Conservation (phyloP, 2,329 filamentous ascomycete genomes). For the Graphilbum ipis-grandicollis region DNA sequence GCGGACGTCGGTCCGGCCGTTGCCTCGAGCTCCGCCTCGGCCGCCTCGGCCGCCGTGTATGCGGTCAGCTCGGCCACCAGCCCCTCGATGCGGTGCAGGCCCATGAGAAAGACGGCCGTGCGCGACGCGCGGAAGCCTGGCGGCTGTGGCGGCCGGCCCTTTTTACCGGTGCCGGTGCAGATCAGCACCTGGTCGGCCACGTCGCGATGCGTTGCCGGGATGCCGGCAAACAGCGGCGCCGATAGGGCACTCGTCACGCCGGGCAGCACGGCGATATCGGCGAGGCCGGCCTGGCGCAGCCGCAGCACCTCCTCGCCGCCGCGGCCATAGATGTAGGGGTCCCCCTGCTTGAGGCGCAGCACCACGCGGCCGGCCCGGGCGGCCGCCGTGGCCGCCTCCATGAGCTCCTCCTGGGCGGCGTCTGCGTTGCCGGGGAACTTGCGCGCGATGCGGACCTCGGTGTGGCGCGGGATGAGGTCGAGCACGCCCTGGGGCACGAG, state of each 20-base stretch:
- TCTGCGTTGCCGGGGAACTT: slow-evolving; percentile 98
- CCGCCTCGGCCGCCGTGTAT: slow-evolving; percentile 16
- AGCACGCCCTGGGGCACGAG: slow-evolving; percentile 72
- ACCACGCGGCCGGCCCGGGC: slow-evolving; percentile 54
- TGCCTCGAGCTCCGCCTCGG: too few relatives aligned
- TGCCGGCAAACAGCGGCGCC: slow-evolving; percentile 73
- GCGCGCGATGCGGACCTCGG: slow-evolving; percentile 76
- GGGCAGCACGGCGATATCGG: slow-evolving; percentile 52
- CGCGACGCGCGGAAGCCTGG: slow-evolving; percentile 60
- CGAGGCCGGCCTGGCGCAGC: slow-evolving; percentile 55
- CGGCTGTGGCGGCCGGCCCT: slow-evolving; percentile 66
- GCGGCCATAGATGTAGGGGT: slow-evolving; percentile 89
- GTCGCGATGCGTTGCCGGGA: slow-evolving; percentile 76
- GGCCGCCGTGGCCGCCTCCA: slow-evolving; percentile 58
- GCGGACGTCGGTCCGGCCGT: slow-evolving; percentile 4
- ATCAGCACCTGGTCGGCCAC: slow-evolving; percentile 86
- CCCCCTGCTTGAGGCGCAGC: slow-evolving; percentile 83
- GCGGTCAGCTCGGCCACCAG: slow-evolving; percentile 55
- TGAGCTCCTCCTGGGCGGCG: slow-evolving; percentile 75
- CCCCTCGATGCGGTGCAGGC: slow-evolving; percentile 63
- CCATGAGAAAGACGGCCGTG: slow-evolving; percentile 92
- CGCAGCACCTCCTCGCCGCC: slow-evolving; percentile 85
- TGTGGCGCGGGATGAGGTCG: slow-evolving; percentile 77
- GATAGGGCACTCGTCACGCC: slow-evolving; percentile 80
- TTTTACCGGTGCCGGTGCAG: slow-evolving; percentile 91